Conservation (phyloP, 257 asterid genomes). For the Solanum tarijense region DNA sequence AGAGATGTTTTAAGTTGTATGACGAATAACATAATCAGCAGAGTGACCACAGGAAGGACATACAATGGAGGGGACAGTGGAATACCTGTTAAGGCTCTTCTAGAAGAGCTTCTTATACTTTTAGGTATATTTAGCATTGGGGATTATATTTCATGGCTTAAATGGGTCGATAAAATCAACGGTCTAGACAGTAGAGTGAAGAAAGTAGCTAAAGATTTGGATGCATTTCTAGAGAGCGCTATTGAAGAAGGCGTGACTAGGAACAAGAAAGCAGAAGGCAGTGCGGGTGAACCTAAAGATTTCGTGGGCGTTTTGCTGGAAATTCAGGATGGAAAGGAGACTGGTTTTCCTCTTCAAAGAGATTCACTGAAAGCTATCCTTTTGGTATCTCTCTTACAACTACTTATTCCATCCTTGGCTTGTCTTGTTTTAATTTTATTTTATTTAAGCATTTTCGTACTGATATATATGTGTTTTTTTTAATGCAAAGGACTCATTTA, state of each 20-base stretch:
- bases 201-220: slow-evolving; percentile 12
- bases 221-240: slow-evolving; percentile 23
- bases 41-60: slow-evolving; percentile 33
- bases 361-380: slow-evolving; percentile 20
- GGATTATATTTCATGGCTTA: slow-evolving; percentile 32
- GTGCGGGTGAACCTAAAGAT: not conserved
- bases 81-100: not conserved
- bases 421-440: not conserved
- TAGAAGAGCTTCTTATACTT: slow-evolving; percentile 3
- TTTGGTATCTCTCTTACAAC: not conserved
- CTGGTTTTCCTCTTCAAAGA: slow-evolving; percentile 13
- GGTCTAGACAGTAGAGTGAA: slow-evolving; percentile 17
- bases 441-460: not conserved
- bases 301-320: slow-evolving; percentile 36
- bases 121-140: slow-evolving; percentile 13
- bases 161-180: slow-evolving; percentile 16
- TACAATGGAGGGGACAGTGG: slow-evolving; percentile 16
- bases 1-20: slow-evolving; percentile 9
- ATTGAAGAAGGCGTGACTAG: slow-evolving; percentile 11
- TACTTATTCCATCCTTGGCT: not conserved
- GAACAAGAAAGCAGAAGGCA: not conserved
- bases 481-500: slow-evolving; percentile 26
- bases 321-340: slow-evolving; percentile 11
- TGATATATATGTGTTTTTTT: too few species aligned
- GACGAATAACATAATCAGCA: slow-evolving; percentile 24